Evolutionary conservation across 371 early-diverging fungal species (phyloP).

Genomic region (Vairimorpha ceranae): DNA sequence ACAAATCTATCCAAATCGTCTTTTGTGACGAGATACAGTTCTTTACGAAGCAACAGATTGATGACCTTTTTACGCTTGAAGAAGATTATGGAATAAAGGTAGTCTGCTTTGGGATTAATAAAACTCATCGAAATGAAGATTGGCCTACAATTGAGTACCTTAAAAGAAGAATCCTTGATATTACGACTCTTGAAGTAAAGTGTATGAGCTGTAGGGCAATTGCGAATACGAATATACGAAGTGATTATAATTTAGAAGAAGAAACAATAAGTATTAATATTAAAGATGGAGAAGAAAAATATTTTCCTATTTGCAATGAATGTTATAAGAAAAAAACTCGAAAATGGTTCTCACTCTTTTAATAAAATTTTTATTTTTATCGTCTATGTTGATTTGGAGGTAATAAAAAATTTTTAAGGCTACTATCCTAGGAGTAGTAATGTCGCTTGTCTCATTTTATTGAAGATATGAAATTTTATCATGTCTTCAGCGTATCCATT

Average conservation of each 20-base stretch:
- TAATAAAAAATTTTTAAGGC: no score
- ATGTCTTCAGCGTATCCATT: no score
- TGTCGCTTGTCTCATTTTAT: no score
- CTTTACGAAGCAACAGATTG: not conserved
- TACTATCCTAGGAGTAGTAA: no score
- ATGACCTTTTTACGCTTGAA: not conserved
- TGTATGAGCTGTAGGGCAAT: not conserved
- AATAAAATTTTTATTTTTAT: no score
- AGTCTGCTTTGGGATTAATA: not conserved
- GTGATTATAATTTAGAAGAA: not conserved
- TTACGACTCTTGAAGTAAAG: not conserved
- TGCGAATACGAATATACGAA: not conserved
- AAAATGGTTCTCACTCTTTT: no score
- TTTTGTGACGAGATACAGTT: conserved; percentile 3
- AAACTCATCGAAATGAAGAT: not conserved
- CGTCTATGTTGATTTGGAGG: no score
- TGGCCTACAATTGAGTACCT: conserved; percentile 2
- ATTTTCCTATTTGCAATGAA: not conserved
- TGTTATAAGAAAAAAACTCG: no score
- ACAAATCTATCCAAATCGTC: not conserved
- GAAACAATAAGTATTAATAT: not conserved
- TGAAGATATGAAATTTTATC: no score
- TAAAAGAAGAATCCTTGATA: not conserved
- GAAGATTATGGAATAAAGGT: not conserved
- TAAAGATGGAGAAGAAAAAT: not conserved